Conservation (phyloP, 495 filamentous ascomycete genomes). For the Aspergillus carlsbadensis region DNA sequence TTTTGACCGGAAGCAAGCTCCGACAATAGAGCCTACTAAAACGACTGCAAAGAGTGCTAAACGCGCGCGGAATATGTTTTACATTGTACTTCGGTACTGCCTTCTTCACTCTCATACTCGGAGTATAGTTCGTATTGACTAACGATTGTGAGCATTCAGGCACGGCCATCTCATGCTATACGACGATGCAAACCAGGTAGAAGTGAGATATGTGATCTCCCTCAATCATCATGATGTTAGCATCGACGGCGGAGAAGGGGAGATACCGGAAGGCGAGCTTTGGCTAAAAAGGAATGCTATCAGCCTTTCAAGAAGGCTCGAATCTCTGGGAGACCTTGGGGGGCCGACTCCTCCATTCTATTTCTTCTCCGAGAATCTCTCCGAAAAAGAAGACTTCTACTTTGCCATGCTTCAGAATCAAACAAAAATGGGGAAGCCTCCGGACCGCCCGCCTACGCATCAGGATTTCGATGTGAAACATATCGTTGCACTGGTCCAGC, state of each 20-base stretch:
- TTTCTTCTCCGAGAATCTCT: conserved; percentile 90
- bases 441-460: conserved; percentile 63
- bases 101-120: background rate
- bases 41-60: conserved; percentile 61
- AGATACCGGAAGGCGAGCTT: conserved; percentile 86
- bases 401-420: conserved; percentile 86
- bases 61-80: conserved; percentile 87
- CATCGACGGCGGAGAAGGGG: conserved; percentile 77
- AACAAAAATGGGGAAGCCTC: conserved; percentile 57
- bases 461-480: conserved; percentile 80
- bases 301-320: conserved; percentile 70
- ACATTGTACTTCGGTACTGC: conserved; percentile 79
- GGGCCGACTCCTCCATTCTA: conserved; percentile 76
- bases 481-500: conserved; percentile 83
- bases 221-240: conserved; percentile 83
- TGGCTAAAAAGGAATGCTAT: conserved; percentile 96
- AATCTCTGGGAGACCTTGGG: conserved; percentile 58
- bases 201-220: conserved; percentile 93
- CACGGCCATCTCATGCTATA: conserved; percentile 98
- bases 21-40: conserved; percentile 49
- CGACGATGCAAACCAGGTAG: conserved; percentile 83
- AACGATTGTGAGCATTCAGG: conserved; percentile 43
- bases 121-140: conserved; percentile 16
- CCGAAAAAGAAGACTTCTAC: conserved; percentile 98
- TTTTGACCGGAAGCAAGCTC: conserved; percentile 77